Evolutionary conservation across 768 basidiomycete genomes (phyloP).

Genomic region (Pleurotus eryngii): DNA sequence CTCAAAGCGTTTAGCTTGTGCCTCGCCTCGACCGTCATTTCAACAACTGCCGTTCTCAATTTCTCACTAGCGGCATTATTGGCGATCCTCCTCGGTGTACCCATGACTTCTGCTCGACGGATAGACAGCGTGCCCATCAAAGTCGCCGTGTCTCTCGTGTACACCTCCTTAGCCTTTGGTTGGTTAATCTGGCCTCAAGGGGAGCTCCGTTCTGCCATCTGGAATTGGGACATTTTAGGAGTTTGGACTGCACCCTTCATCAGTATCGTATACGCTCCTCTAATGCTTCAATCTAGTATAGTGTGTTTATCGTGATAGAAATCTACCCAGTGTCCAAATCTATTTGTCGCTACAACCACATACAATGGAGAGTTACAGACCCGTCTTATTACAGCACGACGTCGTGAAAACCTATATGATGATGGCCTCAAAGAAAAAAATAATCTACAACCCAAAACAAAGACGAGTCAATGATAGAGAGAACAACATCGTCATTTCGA

Average conservation of each 20-base stretch:
- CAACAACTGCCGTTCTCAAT: conserved; percentile 83
- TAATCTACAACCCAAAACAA: conserved; percentile 2
- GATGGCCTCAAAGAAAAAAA: neutral
- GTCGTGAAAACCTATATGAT: neutral
- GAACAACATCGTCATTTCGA: conserved; percentile 24
- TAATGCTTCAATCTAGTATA: conserved; percentile 68
- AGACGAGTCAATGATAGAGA: conserved; percentile 17
- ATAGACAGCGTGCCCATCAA: conserved; percentile 20
- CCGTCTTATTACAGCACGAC: neutral
- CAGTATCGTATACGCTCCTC: conserved; percentile 74
- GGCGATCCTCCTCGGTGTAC: conserved; percentile 60
- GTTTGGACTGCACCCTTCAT: conserved; percentile 85
- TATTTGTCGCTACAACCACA: conserved; percentile 20
- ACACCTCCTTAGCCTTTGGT: conserved; percentile 48
- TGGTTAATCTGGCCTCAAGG: conserved; percentile 51
- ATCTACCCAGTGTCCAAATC: conserved; percentile 13
- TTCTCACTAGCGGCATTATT: conserved; percentile 83
- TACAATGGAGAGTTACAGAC: neutral
- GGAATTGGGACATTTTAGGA: conserved; percentile 77
- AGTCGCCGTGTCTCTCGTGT: conserved; percentile 31
- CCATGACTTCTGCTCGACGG: conserved; percentile 49
- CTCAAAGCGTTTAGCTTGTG: conserved; percentile 79
- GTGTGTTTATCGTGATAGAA: conserved; percentile 37
- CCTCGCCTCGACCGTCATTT: conserved; percentile 82
- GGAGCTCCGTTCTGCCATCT: conserved; percentile 50